Evolutionary conservation across 495 filamentous ascomycete species (phyloP).

Genomic region (Trichoderma erinaceum): DNA sequence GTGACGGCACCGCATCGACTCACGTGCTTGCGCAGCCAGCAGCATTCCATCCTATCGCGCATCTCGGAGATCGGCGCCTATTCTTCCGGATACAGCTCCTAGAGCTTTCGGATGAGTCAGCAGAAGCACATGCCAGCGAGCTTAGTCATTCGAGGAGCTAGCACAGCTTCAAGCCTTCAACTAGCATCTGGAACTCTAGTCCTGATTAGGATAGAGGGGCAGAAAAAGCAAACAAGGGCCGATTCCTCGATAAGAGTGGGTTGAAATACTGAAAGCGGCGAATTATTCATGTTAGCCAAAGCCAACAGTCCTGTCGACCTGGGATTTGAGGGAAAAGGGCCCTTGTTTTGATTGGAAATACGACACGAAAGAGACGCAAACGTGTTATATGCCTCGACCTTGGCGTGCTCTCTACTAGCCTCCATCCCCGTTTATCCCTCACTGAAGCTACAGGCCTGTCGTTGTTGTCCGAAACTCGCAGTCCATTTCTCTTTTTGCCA

Average conservation of each 20-base stretch:
- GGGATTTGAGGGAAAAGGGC: not conserved
- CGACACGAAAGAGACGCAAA: not conserved
- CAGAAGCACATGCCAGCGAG: not conserved
- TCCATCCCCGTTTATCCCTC: not conserved
- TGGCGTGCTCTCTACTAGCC: not conserved
- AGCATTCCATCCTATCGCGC: not conserved
- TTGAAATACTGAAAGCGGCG: not conserved
- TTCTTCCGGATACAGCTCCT: not conserved
- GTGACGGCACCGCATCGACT: not conserved
- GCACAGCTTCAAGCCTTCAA: not conserved
- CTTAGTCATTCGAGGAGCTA: conserved; percentile 1
- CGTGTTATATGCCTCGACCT: not conserved
- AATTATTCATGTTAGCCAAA: not conserved
- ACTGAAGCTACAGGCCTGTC: not conserved
- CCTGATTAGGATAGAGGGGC: conserved; percentile 6
- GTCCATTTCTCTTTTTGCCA: not conserved
- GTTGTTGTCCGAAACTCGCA: not conserved
- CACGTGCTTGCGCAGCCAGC: conserved; percentile 1
- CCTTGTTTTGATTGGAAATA: not conserved
- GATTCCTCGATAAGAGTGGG: conserved; percentile 1
- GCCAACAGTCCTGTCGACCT: not conserved
- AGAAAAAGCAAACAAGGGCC: not conserved
- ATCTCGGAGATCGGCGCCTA: conserved; percentile 5
- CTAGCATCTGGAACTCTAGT: not conserved
- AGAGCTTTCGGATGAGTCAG: not conserved